Base-by-base conservation (phyloP, 805 yeast genomes). In the Kodamaea restingae region DNA sequence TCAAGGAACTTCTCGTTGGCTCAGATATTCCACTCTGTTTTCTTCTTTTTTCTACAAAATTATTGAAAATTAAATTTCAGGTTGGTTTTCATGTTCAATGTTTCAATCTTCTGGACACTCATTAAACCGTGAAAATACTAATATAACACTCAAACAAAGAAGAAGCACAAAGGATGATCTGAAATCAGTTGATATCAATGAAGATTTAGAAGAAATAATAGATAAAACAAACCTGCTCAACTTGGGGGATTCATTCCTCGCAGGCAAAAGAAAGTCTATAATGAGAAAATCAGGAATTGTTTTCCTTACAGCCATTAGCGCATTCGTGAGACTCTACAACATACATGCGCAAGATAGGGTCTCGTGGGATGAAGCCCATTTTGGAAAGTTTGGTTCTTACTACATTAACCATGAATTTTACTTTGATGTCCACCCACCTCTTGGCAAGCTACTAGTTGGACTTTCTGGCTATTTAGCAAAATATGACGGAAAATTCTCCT, bases 291-390 rank as follows among this genome's bases (percentile, higher is more conserved):
- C 37, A 6, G 28, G 24, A 17, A 48, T 45, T n/a, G 24, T 43
- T 10, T 7, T 37, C 2, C 39, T 47, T 17, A 47, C 50, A n/a
- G 25, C 40, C 4, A 10, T 47, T 3, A 42, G 48, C 21, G 46
- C 54, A 1, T 35, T 35, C 43, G 73, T 80, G 6, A 71, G 93
- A 51, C 68, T 81, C 45, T 73, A 80, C 51, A 70, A 73, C 35
- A 79, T 85, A 36, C 79, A 75, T 15, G 61, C 63, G 22, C 72
- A 79, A 42, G 59, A 74, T 36, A 71, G 69, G 39, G 91, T 85
- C 35, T 82, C 84, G 7, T 85, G 95, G 95, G 95, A 85, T 65
- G 95, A 85, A 60, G 93, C 95, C 4, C 95, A 85, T 67, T 85
- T 85, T 58, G 95, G 93, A 31, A 84, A 83, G 57, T 85, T 85